phyloP scores from a whole-genome alignment of 2,329 filamentous ascomycete species.

The Lachnellula occidentalis region DNA sequence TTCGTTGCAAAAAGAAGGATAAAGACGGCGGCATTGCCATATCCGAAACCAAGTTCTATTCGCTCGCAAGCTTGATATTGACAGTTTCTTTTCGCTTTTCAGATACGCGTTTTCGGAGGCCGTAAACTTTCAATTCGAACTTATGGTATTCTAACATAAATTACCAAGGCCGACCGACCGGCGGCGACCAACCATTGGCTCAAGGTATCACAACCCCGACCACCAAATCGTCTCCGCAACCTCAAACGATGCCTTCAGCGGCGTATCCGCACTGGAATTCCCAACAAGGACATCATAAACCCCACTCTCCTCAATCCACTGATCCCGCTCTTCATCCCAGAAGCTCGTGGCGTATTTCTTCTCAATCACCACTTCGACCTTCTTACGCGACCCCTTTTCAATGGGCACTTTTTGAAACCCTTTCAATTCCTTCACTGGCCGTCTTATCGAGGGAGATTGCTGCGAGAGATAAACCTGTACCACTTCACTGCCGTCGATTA shows the following conservation, averaged over 20 bases:
- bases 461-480: slow-evolving; percentile 51
- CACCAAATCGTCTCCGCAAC: slow-evolving; percentile 59
- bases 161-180: too few species aligned
- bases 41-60: too few species aligned
- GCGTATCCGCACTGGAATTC: slow-evolving; percentile 47
- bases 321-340: slow-evolving; percentile 44
- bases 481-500: slow-evolving; percentile 46
- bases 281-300: slow-evolving; percentile 57
- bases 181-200: neutral
- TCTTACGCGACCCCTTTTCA: slow-evolving; percentile 49
- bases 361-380: slow-evolving; percentile 52
- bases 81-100: too few species aligned
- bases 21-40: too few species aligned
- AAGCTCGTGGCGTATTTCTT: slow-evolving; percentile 46
- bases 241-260: slow-evolving; percentile 46
- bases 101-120: too few species aligned
- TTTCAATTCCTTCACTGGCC: slow-evolving; percentile 57
- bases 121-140: too few species aligned
- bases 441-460: slow-evolving; percentile 46
- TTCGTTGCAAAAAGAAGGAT: too few species aligned
- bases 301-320: slow-evolving; percentile 62
- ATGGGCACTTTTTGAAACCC: slow-evolving; percentile 59
- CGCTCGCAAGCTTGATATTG: too few species aligned
- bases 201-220: slow-evolving; percentile 47
- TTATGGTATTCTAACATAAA: too few species aligned